These are phyloP conservation scores for Cladosporium cucumerinum DNA, from an alignment of 2,329 filamentous ascomycete species.

Conservation along the genomic window DNA sequence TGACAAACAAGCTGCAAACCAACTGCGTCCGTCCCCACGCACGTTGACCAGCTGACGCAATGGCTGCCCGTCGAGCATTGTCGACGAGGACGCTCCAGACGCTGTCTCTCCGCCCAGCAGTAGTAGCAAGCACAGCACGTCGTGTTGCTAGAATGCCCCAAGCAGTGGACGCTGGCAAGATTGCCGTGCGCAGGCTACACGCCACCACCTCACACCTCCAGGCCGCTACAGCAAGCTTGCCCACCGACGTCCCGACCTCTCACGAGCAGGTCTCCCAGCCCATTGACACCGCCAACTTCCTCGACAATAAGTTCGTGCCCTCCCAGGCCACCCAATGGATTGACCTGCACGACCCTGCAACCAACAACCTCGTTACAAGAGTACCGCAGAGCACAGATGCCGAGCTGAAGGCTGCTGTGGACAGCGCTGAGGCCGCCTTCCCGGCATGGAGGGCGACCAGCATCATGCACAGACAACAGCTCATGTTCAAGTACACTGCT, in stretches of 20 bases:
- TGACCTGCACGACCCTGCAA: conserved; percentile 77
- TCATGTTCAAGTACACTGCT: conserved; percentile 82
- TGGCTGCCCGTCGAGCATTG: conserved; percentile 47
- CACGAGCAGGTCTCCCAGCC: conserved; percentile 69
- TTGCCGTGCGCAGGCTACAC: conserved; percentile 49
- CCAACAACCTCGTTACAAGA: conserved; percentile 79
- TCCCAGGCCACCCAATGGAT: conserved; percentile 71
- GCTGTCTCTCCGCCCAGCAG: conserved; percentile 38
- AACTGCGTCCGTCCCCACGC: background rate
- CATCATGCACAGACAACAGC: conserved; percentile 71
- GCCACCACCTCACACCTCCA: conserved; percentile 53
- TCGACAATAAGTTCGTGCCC: conserved; percentile 73
- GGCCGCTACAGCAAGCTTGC: conserved; percentile 48
- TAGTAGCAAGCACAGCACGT: conserved; percentile 31
- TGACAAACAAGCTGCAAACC: background rate
- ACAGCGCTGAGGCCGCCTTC: conserved; percentile 73
- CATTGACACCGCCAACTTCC: conserved; percentile 72
- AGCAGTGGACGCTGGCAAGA: conserved; percentile 35
- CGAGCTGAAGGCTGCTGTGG: conserved; percentile 72
- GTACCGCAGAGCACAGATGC: conserved; percentile 77
- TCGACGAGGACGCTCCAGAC: conserved; percentile 40
- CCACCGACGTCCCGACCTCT: conserved; percentile 61
- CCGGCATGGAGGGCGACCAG: conserved; percentile 69
- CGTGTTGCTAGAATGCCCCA: conserved; percentile 39
- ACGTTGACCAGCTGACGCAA: conserved; percentile 23